These are phyloP conservation scores for Triticum dicoccoides DNA, from an alignment of 176 grass and related monocot species.

Conservation along the genomic window DNA sequence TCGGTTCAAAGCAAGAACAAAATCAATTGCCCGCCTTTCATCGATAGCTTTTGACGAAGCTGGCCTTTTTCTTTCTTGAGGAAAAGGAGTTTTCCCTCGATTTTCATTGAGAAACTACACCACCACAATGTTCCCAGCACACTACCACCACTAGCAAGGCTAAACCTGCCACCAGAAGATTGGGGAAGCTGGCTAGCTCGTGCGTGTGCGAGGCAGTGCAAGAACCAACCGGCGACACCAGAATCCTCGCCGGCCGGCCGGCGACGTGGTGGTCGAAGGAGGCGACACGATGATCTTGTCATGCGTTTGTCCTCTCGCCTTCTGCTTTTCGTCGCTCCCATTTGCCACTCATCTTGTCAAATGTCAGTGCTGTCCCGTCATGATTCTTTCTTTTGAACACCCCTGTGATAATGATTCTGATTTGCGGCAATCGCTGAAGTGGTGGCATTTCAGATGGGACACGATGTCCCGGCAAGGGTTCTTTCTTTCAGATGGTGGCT, in stretches of 20 bases:
- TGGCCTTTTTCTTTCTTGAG: too few species aligned
- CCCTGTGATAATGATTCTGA: not conserved
- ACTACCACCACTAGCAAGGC: too few species aligned
- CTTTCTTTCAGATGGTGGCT: constrained; percentile 19
- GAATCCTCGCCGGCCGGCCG: not conserved
- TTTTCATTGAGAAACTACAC: not conserved
- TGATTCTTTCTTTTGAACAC: not conserved
- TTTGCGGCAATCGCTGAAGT: constrained; percentile 28
- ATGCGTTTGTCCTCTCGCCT: not conserved
- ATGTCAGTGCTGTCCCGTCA: constrained; percentile 14
- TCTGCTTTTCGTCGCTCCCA: constrained; percentile 13
- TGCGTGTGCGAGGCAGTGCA: too few species aligned
- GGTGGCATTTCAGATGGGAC: constrained; percentile 44
- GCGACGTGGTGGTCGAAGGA: not conserved
- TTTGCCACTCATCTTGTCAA: constrained; percentile 36
- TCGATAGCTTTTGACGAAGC: too few species aligned
- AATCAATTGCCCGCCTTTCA: too few species aligned
- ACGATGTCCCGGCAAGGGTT: not conserved
- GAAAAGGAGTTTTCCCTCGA: too few species aligned
- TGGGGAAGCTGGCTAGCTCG: too few species aligned
- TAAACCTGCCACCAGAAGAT: too few species aligned
- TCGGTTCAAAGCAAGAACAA: not conserved
- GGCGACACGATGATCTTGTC: constrained; percentile 22
- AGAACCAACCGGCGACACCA: not conserved
- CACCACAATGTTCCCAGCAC: too few species aligned